Conservation (phyloP, 78 protist genomes). For the Bodo saltans region DNA sequence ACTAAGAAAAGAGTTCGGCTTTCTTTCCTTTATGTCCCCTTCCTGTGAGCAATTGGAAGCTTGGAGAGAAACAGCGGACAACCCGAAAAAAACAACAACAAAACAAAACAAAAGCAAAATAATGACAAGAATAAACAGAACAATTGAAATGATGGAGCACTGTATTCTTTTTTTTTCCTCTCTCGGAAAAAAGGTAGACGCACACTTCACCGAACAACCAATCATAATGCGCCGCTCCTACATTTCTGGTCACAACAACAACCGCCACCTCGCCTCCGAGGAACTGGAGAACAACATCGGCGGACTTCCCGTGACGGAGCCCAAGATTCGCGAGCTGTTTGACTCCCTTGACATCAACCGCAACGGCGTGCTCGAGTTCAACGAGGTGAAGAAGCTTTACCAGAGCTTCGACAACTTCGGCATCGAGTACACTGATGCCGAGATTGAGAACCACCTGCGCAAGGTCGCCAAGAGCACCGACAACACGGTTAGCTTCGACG, state of each 20-base stretch:
- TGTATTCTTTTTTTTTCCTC: too few relatives aligned
- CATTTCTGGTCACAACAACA: conserved; percentile 27
- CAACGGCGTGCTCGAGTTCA: conserved; percentile 4
- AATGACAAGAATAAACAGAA: too few relatives aligned
- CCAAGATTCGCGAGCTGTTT: not conserved
- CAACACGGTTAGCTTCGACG: conserved; percentile 20
- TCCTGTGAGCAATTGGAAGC: too few relatives aligned
- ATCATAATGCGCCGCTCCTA: not conserved
- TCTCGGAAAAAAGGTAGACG: too few relatives aligned
- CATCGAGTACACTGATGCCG: not conserved
- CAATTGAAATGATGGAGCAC: too few relatives aligned
- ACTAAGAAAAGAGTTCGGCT: not conserved
- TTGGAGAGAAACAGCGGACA: too few relatives aligned
- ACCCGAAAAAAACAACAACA: too few relatives aligned
- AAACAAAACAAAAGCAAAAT: too few relatives aligned
- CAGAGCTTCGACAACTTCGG: conserved; percentile 14
- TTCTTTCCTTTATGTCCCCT: too few relatives aligned
- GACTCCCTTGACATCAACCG: not conserved
- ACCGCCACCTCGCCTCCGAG: conserved; percentile 22
- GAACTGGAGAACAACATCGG: conserved; percentile 33
- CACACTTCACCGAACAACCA: too few relatives aligned
- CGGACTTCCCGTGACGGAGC: conserved; percentile 24
- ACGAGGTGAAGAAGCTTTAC: conserved; percentile 7
- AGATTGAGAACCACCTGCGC: not conserved
- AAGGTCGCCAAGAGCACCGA: not conserved